Evolutionary conservation across 73 alveolate genomes (phyloP).

Genomic region (Tetrahymena elliotti): DNA sequence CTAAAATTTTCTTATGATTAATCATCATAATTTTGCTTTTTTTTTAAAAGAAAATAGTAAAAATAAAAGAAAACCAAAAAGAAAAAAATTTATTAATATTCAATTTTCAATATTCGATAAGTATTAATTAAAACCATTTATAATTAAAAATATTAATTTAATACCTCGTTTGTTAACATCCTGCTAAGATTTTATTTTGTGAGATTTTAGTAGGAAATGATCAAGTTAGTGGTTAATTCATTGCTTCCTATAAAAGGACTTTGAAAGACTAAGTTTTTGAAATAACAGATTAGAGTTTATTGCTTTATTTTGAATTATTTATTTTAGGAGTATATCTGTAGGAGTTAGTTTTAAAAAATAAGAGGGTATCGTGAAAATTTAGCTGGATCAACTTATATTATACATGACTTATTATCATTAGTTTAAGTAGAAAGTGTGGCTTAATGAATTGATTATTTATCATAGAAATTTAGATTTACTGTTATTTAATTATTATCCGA

Average conservation of each 20-base stretch:
- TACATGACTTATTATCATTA: background rate
- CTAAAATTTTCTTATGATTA: background rate
- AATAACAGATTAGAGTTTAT: background rate
- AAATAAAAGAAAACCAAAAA: no score
- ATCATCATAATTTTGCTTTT: background rate
- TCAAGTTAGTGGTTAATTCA: background rate
- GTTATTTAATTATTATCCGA: no score
- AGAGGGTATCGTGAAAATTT: background rate
- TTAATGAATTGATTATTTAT: background rate
- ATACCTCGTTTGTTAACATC: no score
- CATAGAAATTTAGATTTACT: background rate
- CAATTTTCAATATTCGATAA: no score
- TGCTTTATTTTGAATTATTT: no score
- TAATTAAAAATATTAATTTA: no score
- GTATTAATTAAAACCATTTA: no score
- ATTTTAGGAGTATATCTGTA: background rate
- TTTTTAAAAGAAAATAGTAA: background rate
- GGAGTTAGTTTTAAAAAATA: no score
- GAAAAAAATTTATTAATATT: no score
- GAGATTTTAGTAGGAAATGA: background rate
- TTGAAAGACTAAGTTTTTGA: background rate
- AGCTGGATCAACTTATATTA: background rate
- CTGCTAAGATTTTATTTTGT: no score
- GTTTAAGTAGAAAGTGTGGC: background rate
- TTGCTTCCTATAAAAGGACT: background rate